Evolutionary conservation across 2,329 filamentous ascomycete species (phyloP), one percentile per base, ranked within the genome.

Genomic region (Cyanodermella asteris): DNA sequence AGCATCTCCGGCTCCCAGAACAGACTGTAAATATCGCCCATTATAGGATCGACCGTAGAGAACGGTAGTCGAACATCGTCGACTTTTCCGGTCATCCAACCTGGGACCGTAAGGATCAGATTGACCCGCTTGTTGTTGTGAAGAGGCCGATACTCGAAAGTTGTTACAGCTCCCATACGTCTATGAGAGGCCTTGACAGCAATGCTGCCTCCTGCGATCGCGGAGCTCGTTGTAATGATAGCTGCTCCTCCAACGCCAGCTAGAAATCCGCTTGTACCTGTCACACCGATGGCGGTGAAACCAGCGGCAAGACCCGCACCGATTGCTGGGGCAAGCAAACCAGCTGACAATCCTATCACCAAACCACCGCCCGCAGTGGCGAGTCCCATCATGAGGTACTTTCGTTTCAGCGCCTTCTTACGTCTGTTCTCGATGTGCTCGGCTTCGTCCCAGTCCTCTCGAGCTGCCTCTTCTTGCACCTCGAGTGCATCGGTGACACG

Each of bases 121-220:
- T 97, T 94, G 19, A 93, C 77, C 29, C 82, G 64, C 51, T 97
- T 97, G 50, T 94, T 94, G 53, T 97, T 97, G 55, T 94, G 82
- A 22, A 97, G 55, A 5, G 87, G 87, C 22, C 84, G 68, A 45
- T 94, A 97, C 49, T 97, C 87, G 42, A 94, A 97, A 0, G 87
- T 97, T 49, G 72, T 81, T 29, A 97, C 90, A 2, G 82, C 72
- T 9, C 87, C 84, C 2, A 77, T 94, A 37, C 87, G 65, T 38
- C 82, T 65, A 39, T 77, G 61, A n/a, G 82, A 81, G 14, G 87
- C 84, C 43, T 70, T 71, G 20, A 75, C 66, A 24, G 78, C 87
- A 40, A 97, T 87, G 18, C 80, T 68, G 38, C 80, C 70, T 25
- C 87, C 87, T 20, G 81, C 82, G 6, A 84, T 60, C 5, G 81